Conservation (phyloP, 2,329 filamentous ascomycete genomes). For the Fusarium sp. region DNA sequence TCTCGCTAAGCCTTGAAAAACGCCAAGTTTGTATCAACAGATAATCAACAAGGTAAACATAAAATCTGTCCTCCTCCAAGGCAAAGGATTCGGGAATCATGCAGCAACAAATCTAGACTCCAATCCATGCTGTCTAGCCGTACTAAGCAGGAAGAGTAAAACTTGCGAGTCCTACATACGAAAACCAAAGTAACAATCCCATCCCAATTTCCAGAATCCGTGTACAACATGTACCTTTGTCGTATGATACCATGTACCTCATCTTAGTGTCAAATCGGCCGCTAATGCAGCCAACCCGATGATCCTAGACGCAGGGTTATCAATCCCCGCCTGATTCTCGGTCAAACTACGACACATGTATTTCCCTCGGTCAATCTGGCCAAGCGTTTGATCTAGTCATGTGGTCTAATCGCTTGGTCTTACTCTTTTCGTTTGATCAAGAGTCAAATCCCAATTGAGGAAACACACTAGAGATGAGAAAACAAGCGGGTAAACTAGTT, state of each 20-base stretch:
- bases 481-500: neutral
- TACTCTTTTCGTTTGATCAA: neutral
- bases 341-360: neutral
- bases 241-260: neutral
- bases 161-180: neutral
- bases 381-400: neutral
- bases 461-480: neutral
- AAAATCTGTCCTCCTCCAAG: neutral
- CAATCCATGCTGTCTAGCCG: neutral
- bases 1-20: neutral
- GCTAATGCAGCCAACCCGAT: constrained; percentile 33
- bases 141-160: constrained; percentile 1
- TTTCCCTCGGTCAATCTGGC: neutral
- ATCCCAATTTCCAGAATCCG: neutral
- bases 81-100: neutral
- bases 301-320: neutral
- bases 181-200: neutral
- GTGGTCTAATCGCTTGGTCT: neutral
- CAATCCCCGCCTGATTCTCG: neutral
- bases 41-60: neutral
- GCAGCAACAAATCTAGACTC: neutral
- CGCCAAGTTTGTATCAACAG: neutral
- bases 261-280: constrained; percentile 25
- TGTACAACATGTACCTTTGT: neutral
- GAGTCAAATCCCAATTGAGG: neutral